Evolutionary conservation across 169 alveolate species (phyloP).

Genomic region (Plasmodium fragile): DNA sequence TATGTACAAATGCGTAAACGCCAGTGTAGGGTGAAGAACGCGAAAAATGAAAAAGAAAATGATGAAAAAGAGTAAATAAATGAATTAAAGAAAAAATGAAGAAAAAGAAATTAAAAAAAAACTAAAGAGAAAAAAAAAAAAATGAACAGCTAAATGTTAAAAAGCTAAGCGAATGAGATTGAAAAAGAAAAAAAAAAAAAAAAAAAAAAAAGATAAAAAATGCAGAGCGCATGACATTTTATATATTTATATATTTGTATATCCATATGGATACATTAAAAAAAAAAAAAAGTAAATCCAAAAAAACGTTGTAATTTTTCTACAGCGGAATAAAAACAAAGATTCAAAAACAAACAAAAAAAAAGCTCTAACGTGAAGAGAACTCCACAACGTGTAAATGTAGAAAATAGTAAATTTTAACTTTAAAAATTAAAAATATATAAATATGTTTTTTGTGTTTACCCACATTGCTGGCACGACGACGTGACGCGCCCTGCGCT

Average conservation of each 20-base stretch:
- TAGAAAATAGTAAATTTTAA: background rate
- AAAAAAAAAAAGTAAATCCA: background rate
- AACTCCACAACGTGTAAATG: background rate
- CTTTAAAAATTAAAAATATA: background rate
- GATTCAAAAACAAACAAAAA: background rate
- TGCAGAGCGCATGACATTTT: background rate
- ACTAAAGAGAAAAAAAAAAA: background rate
- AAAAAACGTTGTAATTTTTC: background rate
- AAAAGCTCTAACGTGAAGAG: background rate
- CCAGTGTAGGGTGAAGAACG: background rate
- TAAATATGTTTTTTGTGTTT: too few relatives aligned
- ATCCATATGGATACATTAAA: background rate
- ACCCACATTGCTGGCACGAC: background rate
- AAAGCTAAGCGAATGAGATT: background rate
- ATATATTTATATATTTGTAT: too few relatives aligned
- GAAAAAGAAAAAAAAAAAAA: too few relatives aligned
- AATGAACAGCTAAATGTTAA: background rate
- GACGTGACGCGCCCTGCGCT: background rate
- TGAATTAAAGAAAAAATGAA: background rate
- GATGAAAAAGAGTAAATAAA: too few relatives aligned
- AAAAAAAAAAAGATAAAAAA: too few relatives aligned
- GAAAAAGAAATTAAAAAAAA: background rate
- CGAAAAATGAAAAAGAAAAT: background rate
- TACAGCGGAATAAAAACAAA: background rate
- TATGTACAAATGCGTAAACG: background rate